These are phyloP conservation scores for Plasmodium knowlesi DNA, from an alignment of 169 alveolate genomes.

Conservation along the genomic window DNA sequence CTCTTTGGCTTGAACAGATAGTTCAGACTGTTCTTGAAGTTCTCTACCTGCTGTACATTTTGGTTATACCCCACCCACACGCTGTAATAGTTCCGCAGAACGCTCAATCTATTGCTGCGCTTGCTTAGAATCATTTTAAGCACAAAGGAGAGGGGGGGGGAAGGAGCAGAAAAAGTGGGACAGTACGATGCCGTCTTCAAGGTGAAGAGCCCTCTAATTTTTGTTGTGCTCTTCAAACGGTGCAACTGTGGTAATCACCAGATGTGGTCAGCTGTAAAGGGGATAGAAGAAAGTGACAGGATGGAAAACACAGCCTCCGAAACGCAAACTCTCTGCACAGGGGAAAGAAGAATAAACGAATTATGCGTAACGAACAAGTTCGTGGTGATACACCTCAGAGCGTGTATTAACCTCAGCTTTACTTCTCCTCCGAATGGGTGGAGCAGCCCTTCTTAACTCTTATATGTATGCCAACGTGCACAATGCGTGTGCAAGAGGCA, in stretches of 20 bases:
- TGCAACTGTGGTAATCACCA: neutral
- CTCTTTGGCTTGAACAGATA: conserved; percentile 76
- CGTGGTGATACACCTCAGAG: neutral
- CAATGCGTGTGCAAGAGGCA: neutral
- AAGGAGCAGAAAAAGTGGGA: neutral
- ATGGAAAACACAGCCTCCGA: neutral
- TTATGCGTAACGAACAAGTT: neutral
- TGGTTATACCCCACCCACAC: conserved; percentile 62
- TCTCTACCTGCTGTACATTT: conserved; percentile 24
- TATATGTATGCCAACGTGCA: neutral
- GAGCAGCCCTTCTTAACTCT: neutral
- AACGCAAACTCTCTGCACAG: neutral
- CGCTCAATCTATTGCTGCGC: conserved; percentile 8
- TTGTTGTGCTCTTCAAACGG: too few relatives aligned
- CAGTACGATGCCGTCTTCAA: neutral
- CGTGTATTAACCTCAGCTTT: neutral
- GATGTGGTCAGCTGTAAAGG: neutral
- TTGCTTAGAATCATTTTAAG: neutral
- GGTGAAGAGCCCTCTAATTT: too few relatives aligned
- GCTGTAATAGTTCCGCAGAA: conserved; percentile 9
- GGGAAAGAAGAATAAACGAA: neutral
- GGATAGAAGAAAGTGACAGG: neutral
- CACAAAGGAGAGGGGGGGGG: neutral
- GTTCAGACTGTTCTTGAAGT: conserved; percentile 43
- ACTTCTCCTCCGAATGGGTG: neutral